Percentiles rank a stretch among this genome's conserved stretches.
These are phyloP conservation scores for Ustilago shanxiensis DNA, from an alignment of 1,284 basidiomycete species.

Conservation along the genomic window DNA sequence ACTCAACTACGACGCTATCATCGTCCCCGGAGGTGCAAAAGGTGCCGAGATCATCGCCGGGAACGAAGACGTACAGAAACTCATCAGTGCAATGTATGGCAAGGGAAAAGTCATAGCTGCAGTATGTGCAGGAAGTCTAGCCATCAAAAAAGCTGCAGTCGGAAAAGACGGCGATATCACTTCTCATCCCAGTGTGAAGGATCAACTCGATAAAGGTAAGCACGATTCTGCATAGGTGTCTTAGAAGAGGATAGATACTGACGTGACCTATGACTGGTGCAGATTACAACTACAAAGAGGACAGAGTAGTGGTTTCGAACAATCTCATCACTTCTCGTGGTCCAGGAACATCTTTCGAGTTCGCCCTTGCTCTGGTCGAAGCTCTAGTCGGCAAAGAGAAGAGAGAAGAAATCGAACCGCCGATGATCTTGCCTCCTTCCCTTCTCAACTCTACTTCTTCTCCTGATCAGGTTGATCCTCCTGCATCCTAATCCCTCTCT, in stretches of 20 bases:
- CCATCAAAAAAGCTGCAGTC: conserved; percentile 78
- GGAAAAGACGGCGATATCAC: conserved; percentile 76
- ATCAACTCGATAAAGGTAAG: conserved; percentile 31
- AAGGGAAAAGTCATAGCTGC: conserved; percentile 55
- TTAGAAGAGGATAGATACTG: neutral
- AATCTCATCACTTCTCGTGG: conserved; percentile 81
- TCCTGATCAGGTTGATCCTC: conserved; percentile 16
- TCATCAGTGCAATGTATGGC: conserved; percentile 77
- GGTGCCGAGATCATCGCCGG: conserved; percentile 82
- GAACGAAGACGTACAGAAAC: conserved; percentile 76
- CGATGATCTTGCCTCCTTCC: conserved; percentile 75
- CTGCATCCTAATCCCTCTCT: neutral
- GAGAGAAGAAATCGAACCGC: conserved; percentile 77
- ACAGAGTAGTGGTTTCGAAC: conserved; percentile 79
- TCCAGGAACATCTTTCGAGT: conserved; percentile 84
- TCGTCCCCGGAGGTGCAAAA: conserved; percentile 84
- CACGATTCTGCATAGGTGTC: neutral
- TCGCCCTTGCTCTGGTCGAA: conserved; percentile 81
- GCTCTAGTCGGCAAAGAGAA: conserved; percentile 78
- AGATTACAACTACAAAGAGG: conserved; percentile 84
- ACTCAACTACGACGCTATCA: conserved; percentile 77
- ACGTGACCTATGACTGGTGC: neutral
- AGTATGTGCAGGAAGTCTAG: conserved; percentile 74
- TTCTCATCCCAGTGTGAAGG: conserved; percentile 82
- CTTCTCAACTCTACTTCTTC: neutral